Base-by-base conservation (phyloP, 345 rosid genomes). In the Salix udensis region DNA sequence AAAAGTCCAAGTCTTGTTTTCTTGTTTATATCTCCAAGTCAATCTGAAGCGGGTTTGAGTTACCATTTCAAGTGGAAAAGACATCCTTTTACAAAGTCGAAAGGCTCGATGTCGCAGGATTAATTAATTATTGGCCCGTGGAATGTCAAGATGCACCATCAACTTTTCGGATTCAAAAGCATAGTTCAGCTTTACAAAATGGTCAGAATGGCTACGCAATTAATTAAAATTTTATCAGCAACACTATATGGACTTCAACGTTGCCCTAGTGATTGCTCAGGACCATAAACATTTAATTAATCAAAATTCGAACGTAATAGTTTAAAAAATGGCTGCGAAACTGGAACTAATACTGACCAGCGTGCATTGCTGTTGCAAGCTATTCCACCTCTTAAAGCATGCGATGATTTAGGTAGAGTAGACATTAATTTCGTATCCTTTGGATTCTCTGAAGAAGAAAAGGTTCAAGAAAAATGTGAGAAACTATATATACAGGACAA, bases 301-400 rank as follows among this genome's bases (percentile, higher is more conserved):
- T 15, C 71, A 21, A 24, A 67, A 55, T 14, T 67, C 40, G 5
- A 58, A 36, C 48, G 37, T 18, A 28, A 42, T 3, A 62, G 70
- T 6, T 55, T n/a, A 15, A 46, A 65, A 48, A 6, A 24, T 2
- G 15, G 52, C 50, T 18, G 10, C 16, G 16, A 19, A 26, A 67
- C 24, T 39, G 21, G 67, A 36, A 68, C 1, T 9, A 48, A 5
- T 19, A 73, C 77, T 28, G 50, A 85, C 93, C 90, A 87, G 65
- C 89, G 81, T 39, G 93, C 90, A 77, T 89, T 83, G 58, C 91
- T 90, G 55, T 91, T 91, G 30, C 81, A 89, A 42, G 91, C 91
- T 70, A 89, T 74, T 69, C 91, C 93, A 71, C 87, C 86, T 39
- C 87, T 80, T 28, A 74, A 37, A 23, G 89, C 83, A 75, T 70